Evolutionary conservation across 164 flowering plant genomes (phyloP).

Genomic region (Magnolia kwangsiensis): DNA sequence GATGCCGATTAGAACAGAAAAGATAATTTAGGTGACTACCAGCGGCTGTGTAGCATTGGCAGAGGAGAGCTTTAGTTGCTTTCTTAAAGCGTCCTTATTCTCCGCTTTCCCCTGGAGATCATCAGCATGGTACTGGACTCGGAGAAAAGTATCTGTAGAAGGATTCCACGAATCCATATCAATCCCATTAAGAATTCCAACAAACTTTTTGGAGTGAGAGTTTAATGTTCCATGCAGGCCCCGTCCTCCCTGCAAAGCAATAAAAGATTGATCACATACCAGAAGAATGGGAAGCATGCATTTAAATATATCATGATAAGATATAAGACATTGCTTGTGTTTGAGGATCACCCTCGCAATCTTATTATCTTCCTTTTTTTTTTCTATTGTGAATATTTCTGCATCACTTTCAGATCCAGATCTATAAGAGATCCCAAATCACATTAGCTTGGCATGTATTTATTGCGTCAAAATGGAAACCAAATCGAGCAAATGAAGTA

Average conservation of each 20-base stretch:
- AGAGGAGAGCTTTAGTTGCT: slow-evolving; percentile 56
- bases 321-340: background rate
- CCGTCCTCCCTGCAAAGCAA: slow-evolving; percentile 58
- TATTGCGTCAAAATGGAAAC: too few species aligned
- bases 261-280: slow-evolving; percentile 5
- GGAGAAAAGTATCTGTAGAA: slow-evolving; percentile 59
- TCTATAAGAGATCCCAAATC: too few species aligned
- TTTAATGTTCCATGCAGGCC: slow-evolving; percentile 79
- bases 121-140: slow-evolving; percentile 69
- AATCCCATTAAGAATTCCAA: slow-evolving; percentile 92
- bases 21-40: slow-evolving; percentile 36
- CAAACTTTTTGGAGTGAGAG: slow-evolving; percentile 75
- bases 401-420: too few species aligned
- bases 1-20: background rate
- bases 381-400: too few species aligned
- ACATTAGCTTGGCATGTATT: too few species aligned
- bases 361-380: background rate
- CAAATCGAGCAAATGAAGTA: too few species aligned
- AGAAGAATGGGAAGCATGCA: background rate
- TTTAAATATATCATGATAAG: background rate
- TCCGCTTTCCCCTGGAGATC: slow-evolving; percentile 80
- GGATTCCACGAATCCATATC: slow-evolving; percentile 96
- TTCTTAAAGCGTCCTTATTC: slow-evolving; percentile 68
- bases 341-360: background rate
- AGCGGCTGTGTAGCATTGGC: slow-evolving; percentile 53